Evolutionary conservation across 1,284 basidiomycete species (phyloP), one percentile per base, ranked within the genome.

Genomic region (Rhodotorula glutinis): DNA sequence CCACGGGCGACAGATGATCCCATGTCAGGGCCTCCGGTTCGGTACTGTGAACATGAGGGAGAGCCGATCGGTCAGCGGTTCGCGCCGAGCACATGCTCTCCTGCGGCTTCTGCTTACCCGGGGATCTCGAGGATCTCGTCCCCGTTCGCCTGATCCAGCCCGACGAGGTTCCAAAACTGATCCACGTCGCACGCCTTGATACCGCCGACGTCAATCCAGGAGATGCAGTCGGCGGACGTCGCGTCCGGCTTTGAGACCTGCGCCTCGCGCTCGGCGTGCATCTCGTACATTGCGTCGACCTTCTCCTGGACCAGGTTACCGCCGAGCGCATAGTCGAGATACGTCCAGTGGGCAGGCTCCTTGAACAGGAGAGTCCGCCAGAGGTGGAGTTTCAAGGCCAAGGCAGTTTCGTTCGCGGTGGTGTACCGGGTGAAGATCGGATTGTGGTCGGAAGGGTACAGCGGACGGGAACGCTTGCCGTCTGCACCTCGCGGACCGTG

Each of bases 181-280:
- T 88, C 85, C 4, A 85, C 82, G 61, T 86, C 85, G 76, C 92
- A 94, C 13, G 88, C 85, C 25, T 86, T 83, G 65, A 86, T 80
- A 1, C 90, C 90, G 74, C 88, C 88, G 88, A 90, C 93, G 69
- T 93, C 89, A 3, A 93, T 87, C 92, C 91, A 95, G 25, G 87
- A 88, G 1, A 82, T 85, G 75, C 92, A 93, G 0, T 78, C 77
- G 55, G 47, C 46, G 25, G n/a, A 40, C 25, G 21, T 2, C 52
- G 29, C 47, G 8, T n/a, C 30, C n/a, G 17, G 25, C 25, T 27
- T 13, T 41, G 13, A 11, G 38, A 40, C 29, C 4, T 52, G n/a
- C 27, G 49, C 49, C 41, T 44, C 41, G 27, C 23, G 27, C 19
- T 33, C 43, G 25, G 9, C 43, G 33, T 55, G n/a, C 72, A 85